Conservation (phyloP, 2,329 filamentous ascomycete species). For the Sporothrix brasiliensis region DNA sequence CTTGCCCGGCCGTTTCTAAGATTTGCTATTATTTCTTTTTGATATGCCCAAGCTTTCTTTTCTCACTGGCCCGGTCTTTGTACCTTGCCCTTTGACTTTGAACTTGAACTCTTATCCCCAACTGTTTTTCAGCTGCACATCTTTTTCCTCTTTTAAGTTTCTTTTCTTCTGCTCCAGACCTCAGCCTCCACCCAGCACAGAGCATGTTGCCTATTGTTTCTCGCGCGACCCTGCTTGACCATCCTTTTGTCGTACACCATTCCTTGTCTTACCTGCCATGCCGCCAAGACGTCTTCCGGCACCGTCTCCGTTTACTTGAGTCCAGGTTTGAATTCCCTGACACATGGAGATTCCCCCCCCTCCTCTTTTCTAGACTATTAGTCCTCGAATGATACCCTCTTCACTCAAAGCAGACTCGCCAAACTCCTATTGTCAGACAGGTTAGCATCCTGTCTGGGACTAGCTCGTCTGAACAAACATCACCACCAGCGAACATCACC, state of each 20-base stretch:
- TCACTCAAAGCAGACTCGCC: background rate
- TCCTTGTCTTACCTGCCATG: slow-evolving; percentile 19
- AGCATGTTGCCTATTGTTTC: background rate
- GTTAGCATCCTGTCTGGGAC: background rate
- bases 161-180: background rate
- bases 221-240: slow-evolving; percentile 10
- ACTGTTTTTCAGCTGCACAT: slow-evolving; percentile 8
- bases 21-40: background rate
- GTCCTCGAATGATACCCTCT: background rate
- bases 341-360: background rate
- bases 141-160: background rate
- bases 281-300: slow-evolving; percentile 13
- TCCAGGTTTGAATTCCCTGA: background rate
- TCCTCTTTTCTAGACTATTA: background rate
- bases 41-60: background rate
- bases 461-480: slow-evolving; percentile 9
- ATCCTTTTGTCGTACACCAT: background rate
- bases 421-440: background rate
- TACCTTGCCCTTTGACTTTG: background rate
- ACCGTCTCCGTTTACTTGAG: slow-evolving; percentile 12
- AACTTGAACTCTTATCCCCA: background rate
- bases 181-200: slow-evolving; percentile 4
- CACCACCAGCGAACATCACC: background rate
- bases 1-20: background rate
- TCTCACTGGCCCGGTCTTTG: background rate